These are phyloP conservation scores for Fagopyrum esculentum DNA, from an alignment of 148 eudicot genomes.

Conservation along the genomic window DNA sequence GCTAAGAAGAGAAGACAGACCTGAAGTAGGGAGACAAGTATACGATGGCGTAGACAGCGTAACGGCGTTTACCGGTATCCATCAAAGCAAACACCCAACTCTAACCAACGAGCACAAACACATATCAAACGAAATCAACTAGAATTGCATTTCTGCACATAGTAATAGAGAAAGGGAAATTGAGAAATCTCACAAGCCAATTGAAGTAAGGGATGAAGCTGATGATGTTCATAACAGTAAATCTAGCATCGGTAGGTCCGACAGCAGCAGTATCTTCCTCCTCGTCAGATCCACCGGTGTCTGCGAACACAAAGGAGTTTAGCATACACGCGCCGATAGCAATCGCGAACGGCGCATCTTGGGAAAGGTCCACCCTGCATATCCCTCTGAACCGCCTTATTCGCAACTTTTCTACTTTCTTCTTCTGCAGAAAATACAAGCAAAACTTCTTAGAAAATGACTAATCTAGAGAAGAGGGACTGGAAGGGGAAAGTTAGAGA, in stretches of 20 bases:
- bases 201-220: slow-evolving; percentile 93
- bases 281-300: slow-evolving; percentile 22
- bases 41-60: slow-evolving; percentile 75
- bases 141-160: not conserved
- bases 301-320: slow-evolving; percentile 55
- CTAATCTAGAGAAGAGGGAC: not conserved
- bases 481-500: not conserved
- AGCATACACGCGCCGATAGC: slow-evolving; percentile 81
- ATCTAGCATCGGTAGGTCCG: slow-evolving; percentile 62
- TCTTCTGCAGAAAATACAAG: not conserved
- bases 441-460: not conserved
- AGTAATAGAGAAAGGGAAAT: not conserved
- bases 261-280: slow-evolving; percentile 34
- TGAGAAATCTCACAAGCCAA: slow-evolving; percentile 62
- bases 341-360: slow-evolving; percentile 60
- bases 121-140: not conserved
- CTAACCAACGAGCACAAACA: slow-evolving; percentile 25
- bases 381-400: slow-evolving; percentile 25
- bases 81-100: slow-evolving; percentile 93
- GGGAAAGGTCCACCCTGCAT: slow-evolving; percentile 58
- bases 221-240: slow-evolving; percentile 81
- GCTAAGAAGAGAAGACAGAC: slow-evolving; percentile 21
- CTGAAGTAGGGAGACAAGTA: slow-evolving; percentile 91
- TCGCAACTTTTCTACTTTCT: not conserved
- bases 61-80: slow-evolving; percentile 78